Base-by-base conservation (phyloP, 768 basidiomycete species). In the Mycena galopus region DNA sequence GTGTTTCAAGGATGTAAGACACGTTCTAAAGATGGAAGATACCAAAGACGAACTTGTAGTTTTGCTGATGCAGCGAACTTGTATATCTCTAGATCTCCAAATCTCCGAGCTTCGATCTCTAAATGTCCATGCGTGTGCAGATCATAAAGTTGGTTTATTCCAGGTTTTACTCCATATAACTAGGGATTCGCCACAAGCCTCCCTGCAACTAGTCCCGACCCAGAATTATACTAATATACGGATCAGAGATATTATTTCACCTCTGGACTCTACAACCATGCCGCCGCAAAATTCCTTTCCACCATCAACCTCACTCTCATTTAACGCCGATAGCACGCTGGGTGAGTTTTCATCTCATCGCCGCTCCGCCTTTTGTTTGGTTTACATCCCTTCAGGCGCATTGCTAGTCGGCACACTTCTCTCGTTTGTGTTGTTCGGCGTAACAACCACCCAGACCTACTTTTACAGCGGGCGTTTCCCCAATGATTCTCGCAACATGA, bases 391-490 rank as follows among this genome's bases (percentile, higher is more conserved):
- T n/a, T 3, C 27, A 71, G 70, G 70, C 29, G 67, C 72, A 37
- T 57, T 73, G 29, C 58, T 65, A 7, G 44, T 73, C 35, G 72
- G 72, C 11, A 67, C 69, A 32, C 67, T 73, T 17, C 47, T 65
- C n/a, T 65, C 63, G 17, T 63, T 53, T 23, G 35, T 73, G 35
- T 30, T 73, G 5, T 73, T 73, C 53, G 72, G 72, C 4, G 47
- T 73, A 8, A 58, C 67, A 21, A 53, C 63, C 9, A 65, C 57
- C 4, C 72, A 73, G 17, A 21, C 23, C 4, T 73, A 73, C 42
- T n/a, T 66, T 4, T 73, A 73, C 19, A 30, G 33, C 17, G 29
- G 35, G 16, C 67, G 72, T 9, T 73, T 69, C 33, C 58, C 72
- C 30, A 69, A 59, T 17, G 72, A 73, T 42, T 53, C 67, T 2